Base-by-base conservation (phyloP, 108 stramenopile species). In the Cyclotella baltica region DNA sequence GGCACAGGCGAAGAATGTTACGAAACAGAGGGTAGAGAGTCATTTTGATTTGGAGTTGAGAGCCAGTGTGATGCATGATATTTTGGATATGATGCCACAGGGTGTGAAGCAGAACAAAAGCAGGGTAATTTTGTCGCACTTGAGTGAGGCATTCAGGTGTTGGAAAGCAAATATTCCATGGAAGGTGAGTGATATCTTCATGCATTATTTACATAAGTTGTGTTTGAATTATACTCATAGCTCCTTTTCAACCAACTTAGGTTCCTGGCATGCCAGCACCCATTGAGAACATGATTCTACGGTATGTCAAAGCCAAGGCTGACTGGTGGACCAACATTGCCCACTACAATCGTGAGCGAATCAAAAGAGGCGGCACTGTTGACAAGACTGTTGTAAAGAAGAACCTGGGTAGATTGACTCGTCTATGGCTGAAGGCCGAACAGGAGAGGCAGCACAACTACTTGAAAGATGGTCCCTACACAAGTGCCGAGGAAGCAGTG, bases 391-490 rank as follows among this genome's bases (percentile, higher is more conserved):
- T 99, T 16, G 97, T 97, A 73, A 96, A 93, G 91, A 99, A 99
- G 87, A 99, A 99, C 84, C 86, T 99, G 20, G 99, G 99, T 20
- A 89, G 98, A 43, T 79, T 99, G 23, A 99, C 99, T 35, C 85
- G 99, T 47, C 90, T 99, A 20, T 99, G 98, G 98, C 91, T 99
- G 66, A 99, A 99, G 85, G 99, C 98, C 15, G 99, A 99, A 83
- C 99, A 99, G 84, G 99, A 99, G 86, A 83, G 99, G 27, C 99
- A 99, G 81, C 98, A 99, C 90, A 99, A 99, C 91, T 99, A 98
- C 82, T 87, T 98, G 64, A 98, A 98, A 92, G 96, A 97, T 85
- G 98, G 96, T 1, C 99, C 99, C 4, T 99, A 99, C 75, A 93
- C 98, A 27, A 93, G 96, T 46, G 97, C 98, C 3, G 99, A 99